These are phyloP conservation scores for Tillandsia fasciculata DNA, from an alignment of 176 grass and related monocot species.

Conservation along the genomic window DNA sequence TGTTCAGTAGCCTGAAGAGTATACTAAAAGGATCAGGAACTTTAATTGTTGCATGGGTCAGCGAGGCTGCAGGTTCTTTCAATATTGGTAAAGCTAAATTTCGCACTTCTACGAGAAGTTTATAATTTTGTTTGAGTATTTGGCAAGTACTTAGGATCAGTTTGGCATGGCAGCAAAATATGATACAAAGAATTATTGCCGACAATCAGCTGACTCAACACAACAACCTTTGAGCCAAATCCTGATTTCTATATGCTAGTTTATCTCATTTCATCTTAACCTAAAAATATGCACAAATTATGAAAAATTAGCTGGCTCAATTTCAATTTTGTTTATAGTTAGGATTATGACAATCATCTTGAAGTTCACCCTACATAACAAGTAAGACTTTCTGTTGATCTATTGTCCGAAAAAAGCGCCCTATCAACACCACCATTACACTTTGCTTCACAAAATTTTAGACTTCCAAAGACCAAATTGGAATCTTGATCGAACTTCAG, in stretches of 20 bases:
- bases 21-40: constrained; percentile 6
- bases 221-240: constrained; percentile 13
- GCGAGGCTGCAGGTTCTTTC: constrained; percentile 16
- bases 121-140: neutral
- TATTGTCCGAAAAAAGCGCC: no score
- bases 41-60: constrained; percentile 7
- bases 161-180: constrained; percentile 13
- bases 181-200: constrained; percentile 15
- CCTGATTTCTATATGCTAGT: constrained; percentile 16
- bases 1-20: constrained; percentile 7
- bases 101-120: no score
- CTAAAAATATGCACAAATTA: no score
- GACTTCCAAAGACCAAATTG: no score
- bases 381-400: no score
- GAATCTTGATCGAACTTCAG: no score
- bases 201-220: constrained; percentile 16
- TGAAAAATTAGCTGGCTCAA: no score
- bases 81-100: constrained; percentile 1
- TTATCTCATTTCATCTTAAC: neutral
- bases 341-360: no score
- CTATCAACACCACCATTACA: no score
- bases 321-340: no score
- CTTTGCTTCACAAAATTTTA: no score
- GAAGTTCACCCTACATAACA: no score
- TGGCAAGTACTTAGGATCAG: constrained; percentile 18